These are phyloP conservation scores for Phytophthora pinifolia DNA, from an alignment of 352 stramenopile species.

Conservation along the genomic window DNA sequence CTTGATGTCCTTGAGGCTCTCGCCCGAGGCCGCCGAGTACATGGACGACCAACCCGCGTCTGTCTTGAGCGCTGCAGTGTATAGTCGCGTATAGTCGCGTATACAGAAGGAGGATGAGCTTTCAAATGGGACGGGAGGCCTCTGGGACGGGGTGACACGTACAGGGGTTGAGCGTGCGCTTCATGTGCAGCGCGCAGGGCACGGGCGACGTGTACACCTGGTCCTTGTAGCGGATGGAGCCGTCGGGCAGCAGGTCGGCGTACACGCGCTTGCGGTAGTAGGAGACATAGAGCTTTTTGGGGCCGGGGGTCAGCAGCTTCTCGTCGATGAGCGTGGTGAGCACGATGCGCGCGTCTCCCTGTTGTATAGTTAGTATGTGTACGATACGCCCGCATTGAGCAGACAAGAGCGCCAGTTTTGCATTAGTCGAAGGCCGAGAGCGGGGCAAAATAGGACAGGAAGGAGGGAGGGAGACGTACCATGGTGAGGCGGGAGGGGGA, in stretches of 20 bases:
- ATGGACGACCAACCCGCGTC: constrained; percentile 83
- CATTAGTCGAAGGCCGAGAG: too few species aligned
- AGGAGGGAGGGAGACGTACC: constrained; percentile 5
- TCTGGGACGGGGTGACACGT: constrained; percentile 18
- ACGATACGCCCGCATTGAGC: background rate
- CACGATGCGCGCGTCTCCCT: constrained; percentile 69
- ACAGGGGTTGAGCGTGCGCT: constrained; percentile 79
- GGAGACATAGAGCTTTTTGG: constrained; percentile 78
- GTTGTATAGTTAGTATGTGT: background rate
- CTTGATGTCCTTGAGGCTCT: constrained; percentile 82
- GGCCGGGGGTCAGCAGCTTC: constrained; percentile 58
- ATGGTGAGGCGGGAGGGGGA: constrained; percentile 7
- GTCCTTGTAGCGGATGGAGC: constrained; percentile 79
- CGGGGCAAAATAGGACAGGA: too few species aligned
- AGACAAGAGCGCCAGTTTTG: background rate
- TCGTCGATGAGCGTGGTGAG: constrained; percentile 68
- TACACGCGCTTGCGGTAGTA: constrained; percentile 84
- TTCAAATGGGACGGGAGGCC: background rate
- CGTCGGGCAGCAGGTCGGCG: constrained; percentile 70
- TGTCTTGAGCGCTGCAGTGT: constrained; percentile 54
- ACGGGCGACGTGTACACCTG: constrained; percentile 74
- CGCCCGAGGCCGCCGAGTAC: constrained; percentile 60
- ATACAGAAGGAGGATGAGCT: too few species aligned
- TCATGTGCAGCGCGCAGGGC: constrained; percentile 77
- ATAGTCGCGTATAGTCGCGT: too few species aligned